Base-by-base conservation (phyloP, 2,329 filamentous ascomycete genomes). In the Colletotrichum scovillei region DNA sequence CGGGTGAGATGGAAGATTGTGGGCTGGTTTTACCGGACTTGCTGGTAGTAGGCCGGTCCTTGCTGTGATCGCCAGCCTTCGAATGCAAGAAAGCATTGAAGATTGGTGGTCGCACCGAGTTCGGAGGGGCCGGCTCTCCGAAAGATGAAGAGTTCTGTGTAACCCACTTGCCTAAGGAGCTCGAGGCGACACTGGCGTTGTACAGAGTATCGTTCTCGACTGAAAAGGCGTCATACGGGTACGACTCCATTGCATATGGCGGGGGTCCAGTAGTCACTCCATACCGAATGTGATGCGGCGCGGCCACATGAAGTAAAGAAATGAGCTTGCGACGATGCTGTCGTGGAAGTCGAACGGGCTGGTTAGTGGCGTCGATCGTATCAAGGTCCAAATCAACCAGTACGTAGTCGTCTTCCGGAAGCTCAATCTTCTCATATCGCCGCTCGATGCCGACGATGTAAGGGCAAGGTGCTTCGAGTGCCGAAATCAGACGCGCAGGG, bases 401-500 rank as follows among this genome's bases (percentile, higher is more conserved):
- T 22, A 98, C 95, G 81, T 96, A 98, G 80, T 98, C 97, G 78
- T 98, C 97, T 7, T 98, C 95, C 0, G 97, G 97, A 55, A 98
- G 89, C 77, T 95, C 92, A 59, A 95, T 90, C 70, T 91, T 91
- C 78, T 97, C 94, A 80, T 98, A 98, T 70, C 95, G 91, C 76
- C 95, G 91, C 84, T 99, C 97, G 71, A 99, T 94, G 62, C 97
- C 97, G 56, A 98, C 95, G 76, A 99, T 98, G 79, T 98, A 99
- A 0, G 97, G 97, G 78, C 97, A 98, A 3, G 96, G 96, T 1
- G 96, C 96, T 78, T 98, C 97, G 22, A 99, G 88, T 3, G 95
- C 96, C 66, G 97, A 95, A 11, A 99, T 88, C 26, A 99, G 86
- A 46, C 96, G 91, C 9, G 95, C 94, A 6, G 96, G 96, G 9